A percentile compares a stretch with the other conserved stretches of the same genome.
Conservation (phyloP, 345 rosid species). For the Euphorbia lathyris region DNA sequence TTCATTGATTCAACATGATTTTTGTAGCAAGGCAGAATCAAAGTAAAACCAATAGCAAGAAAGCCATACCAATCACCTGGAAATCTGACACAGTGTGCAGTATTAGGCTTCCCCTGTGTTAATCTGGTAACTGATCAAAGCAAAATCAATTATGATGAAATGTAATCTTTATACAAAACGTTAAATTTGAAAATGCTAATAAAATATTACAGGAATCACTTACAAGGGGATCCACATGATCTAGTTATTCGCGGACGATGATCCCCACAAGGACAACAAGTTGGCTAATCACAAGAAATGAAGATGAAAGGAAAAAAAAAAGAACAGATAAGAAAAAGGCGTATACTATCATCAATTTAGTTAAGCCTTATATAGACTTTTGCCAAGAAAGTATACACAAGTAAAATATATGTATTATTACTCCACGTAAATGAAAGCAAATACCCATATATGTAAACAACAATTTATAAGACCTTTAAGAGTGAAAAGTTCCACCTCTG, state of each 20-base stretch:
- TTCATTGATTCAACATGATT: slow-evolving; percentile 1
- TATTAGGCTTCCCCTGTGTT: slow-evolving; percentile 90
- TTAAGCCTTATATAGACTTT: background rate
- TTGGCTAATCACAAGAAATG: slow-evolving; percentile 40
- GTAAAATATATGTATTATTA: background rate
- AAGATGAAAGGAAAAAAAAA: background rate
- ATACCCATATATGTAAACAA: background rate
- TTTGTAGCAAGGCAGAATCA: background rate
- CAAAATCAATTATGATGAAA: slow-evolving; percentile 12
- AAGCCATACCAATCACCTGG: slow-evolving; percentile 86
- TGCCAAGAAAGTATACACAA: background rate
- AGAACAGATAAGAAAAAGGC: too few relatives aligned
- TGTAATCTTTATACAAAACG: slow-evolving; percentile 4
- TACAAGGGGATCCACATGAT: slow-evolving; percentile 90
- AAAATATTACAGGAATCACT: slow-evolving; percentile 27
- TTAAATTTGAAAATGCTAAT: slow-evolving; percentile 18
- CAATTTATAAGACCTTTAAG: slow-evolving; percentile 2
- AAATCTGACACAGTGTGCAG: slow-evolving; percentile 94
- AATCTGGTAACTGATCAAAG: slow-evolving; percentile 65
- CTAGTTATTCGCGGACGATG: slow-evolving; percentile 75
- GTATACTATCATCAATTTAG: too few relatives aligned
- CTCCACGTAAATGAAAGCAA: background rate
- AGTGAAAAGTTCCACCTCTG: slow-evolving; percentile 41
- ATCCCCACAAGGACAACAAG: slow-evolving; percentile 92
- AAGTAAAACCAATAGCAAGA: slow-evolving; percentile 2